These are phyloP conservation scores for Kwoniella mangroviensis DNA, from an alignment of 768 basidiomycete species.

Conservation along the genomic window DNA sequence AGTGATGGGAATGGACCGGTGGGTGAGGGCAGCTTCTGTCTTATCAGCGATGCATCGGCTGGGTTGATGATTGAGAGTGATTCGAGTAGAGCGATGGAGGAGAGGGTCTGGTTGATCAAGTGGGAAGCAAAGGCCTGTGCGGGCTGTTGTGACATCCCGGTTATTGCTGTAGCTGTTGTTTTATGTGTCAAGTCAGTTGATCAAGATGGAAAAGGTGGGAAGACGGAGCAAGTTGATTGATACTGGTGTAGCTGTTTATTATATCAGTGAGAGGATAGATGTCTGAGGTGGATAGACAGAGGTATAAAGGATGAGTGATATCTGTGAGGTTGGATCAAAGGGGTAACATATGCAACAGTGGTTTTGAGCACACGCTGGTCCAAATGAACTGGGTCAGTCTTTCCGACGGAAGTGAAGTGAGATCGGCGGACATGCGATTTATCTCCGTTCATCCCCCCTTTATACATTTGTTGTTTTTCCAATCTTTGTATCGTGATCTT, in stretches of 20 bases:
- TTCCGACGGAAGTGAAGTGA: not conserved
- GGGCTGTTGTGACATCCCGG: slow-evolving; percentile 23
- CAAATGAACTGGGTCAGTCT: not conserved
- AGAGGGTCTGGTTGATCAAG: slow-evolving; percentile 45
- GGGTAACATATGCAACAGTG: slow-evolving; percentile 4
- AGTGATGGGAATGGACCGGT: slow-evolving; percentile 50
- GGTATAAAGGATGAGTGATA: not conserved
- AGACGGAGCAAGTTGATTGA: not conserved
- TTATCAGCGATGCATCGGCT: slow-evolving; percentile 42
- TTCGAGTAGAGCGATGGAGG: slow-evolving; percentile 45
- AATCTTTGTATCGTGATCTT: not conserved
- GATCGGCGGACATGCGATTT: not conserved
- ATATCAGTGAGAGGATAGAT: too few relatives aligned
- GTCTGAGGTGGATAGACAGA: not conserved
- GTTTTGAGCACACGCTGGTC: not conserved
- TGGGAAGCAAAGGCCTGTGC: slow-evolving; percentile 41
- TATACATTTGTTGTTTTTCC: not conserved
- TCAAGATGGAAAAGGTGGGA: not conserved
- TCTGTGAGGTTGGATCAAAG: slow-evolving; percentile 15
- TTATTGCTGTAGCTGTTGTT: not conserved
- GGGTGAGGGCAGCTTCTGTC: slow-evolving; percentile 45
- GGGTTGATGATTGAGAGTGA: slow-evolving; percentile 36
- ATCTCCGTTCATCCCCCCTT: not conserved
- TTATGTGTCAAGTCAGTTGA: not conserved
- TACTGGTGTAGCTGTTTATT: not conserved